Conservation (phyloP, 139 green algal genomes). For the Asterochloris sp. region DNA sequence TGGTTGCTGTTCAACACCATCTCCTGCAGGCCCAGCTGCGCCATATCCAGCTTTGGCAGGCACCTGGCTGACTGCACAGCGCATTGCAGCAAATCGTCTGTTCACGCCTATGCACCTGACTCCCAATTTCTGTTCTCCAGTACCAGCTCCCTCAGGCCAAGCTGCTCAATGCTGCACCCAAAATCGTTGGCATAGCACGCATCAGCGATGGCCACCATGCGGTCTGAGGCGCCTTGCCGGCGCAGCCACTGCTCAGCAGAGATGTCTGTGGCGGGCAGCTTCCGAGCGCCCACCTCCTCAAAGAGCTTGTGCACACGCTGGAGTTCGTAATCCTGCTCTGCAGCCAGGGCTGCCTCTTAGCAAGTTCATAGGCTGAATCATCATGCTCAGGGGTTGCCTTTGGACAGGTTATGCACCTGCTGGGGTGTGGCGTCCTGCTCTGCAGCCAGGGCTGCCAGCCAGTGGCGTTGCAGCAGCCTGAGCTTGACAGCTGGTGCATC, state of each 20-base stretch:
- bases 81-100: too few relatives aligned
- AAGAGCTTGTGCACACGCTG: conserved; percentile 55
- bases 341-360: neutral
- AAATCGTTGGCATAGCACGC: conserved; percentile 88
- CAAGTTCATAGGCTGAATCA: neutral
- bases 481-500: too few relatives aligned
- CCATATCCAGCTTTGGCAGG: too few relatives aligned
- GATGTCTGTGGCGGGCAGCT: conserved; percentile 43
- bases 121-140: conserved; percentile 61
- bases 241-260: conserved; percentile 52
- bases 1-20: too few relatives aligned
- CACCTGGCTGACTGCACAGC: too few relatives aligned
- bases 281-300: conserved; percentile 37
- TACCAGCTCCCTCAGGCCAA: conserved; percentile 76
- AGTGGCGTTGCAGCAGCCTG: too few relatives aligned
- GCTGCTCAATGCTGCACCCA: conserved; percentile 50
- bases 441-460: neutral
- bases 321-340: conserved; percentile 21
- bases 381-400: neutral
- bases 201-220: conserved; percentile 54
- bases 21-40: too few relatives aligned
- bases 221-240: conserved; percentile 1
- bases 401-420: neutral
- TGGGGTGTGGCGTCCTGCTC: neutral
- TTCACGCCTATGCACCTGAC: conserved; percentile 17